Evolutionary conservation across 345 rosid genomes (phyloP), one percentile per base, ranked within the genome.

Genomic region (Triadica sebifera): DNA sequence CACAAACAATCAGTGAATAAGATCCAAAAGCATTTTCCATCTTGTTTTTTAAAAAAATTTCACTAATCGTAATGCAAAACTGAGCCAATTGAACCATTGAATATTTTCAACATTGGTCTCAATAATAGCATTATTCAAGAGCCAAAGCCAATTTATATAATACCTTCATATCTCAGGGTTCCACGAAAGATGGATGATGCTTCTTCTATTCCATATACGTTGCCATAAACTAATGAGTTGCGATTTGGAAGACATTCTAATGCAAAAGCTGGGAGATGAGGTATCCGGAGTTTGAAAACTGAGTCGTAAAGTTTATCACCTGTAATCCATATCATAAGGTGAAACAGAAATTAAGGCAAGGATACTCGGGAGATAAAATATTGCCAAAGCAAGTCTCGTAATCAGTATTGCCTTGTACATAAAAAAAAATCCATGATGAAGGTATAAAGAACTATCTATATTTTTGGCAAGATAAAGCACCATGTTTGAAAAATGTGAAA

Each of bases 121-220:
- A 75, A 69, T 9, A 75, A 20, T 71, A 46, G 51, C 17, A 24
- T 69, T 22, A 2, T 19, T 43, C 46, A 47, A 50, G 49, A 75
- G 53, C n/a, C 37, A 69, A 59, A 60, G 12, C 20, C 20, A 15
- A 15, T 16, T 53, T 29, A 68, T 73, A 65, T 29, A 79, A n/a
- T 81, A 76, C 97, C 97, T 94, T 94, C 97, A 68, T 94, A 94
- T 78, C 97, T 93, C 55, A 94, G 91, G 1, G 97, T 94, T 79
- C 93, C 97, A 45, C 98, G 97, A 60, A 92, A 94, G 71, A 94
- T 78, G 13, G 97, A 89, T 49, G 90, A 84, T 58, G 98, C 97
- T 84, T 94, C 68, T 72, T 70, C 84, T 56, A 94, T 94, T 73
- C 97, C 89, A 79, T 94, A 94, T 12, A 81, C 52, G 45, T 92